These are phyloP conservation scores for Brassica nigra DNA, from an alignment of 345 rosid species.

Conservation along the genomic window DNA sequence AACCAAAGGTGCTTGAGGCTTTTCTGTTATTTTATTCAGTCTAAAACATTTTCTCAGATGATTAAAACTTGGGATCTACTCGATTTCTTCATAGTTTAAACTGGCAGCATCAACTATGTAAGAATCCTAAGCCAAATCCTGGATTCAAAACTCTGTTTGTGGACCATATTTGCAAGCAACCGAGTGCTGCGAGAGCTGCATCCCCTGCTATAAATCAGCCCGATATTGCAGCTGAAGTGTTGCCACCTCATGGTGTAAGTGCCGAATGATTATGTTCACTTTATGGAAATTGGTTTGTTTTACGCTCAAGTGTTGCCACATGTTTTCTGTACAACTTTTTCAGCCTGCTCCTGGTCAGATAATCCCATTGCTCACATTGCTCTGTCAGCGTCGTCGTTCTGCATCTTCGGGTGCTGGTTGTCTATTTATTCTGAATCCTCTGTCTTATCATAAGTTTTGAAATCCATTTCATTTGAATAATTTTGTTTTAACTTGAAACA, in stretches of 20 bases:
- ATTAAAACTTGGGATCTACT: conserved; percentile 23
- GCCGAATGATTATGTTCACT: conserved; percentile 1
- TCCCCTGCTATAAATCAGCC: conserved; percentile 72
- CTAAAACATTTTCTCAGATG: neutral
- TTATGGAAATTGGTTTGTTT: conserved; percentile 10
- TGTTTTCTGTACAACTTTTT: conserved; percentile 55
- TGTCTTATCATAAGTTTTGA: neutral
- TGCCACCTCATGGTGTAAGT: conserved; percentile 77
- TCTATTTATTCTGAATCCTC: neutral
- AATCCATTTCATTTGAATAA: neutral
- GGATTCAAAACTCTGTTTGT: conserved; percentile 77
- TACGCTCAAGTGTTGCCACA: conserved; percentile 10
- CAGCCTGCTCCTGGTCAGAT: conserved; percentile 66
- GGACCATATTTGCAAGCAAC: conserved; percentile 73
- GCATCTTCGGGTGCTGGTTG: conserved; percentile 79
- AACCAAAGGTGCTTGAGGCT: conserved; percentile 64
- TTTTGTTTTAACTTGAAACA: conserved; percentile 9
- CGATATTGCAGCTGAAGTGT: conserved; percentile 20
- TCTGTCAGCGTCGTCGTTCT: conserved; percentile 60
- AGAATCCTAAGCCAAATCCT: conserved; percentile 76
- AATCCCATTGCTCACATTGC: conserved; percentile 71
- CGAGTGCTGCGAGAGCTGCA: conserved; percentile 68
- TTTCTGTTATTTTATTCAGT: conserved; percentile 10
- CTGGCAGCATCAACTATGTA: conserved; percentile 89
- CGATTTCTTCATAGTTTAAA: conserved; percentile 57